Percentiles rank a stretch among this genome's conserved stretches.
phyloP scores from a whole-genome alignment of 805 yeast species.

The Naumovozyma castellii region DNA sequence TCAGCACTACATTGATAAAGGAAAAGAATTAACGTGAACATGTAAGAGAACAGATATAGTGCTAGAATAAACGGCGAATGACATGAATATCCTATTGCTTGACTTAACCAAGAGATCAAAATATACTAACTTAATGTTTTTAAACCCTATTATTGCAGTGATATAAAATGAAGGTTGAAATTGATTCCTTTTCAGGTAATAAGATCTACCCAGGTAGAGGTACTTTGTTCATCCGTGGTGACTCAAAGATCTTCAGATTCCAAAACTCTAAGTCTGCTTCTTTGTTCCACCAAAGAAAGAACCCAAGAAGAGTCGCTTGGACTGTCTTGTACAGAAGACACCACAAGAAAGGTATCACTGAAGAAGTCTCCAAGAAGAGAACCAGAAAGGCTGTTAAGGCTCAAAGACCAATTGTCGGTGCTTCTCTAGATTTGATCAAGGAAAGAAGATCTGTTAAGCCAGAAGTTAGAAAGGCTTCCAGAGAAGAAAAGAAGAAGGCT shows the following conservation, averaged over 20 bases:
- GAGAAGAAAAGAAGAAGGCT: constrained; percentile 77
- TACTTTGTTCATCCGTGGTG: constrained; percentile 97
- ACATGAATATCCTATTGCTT: no score
- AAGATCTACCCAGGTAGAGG: constrained; percentile 99
- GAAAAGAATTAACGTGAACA: no score
- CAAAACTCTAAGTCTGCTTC: constrained; percentile 95
- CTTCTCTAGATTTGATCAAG: constrained; percentile 94
- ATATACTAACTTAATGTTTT: no score
- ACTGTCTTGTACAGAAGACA: constrained; percentile 98
- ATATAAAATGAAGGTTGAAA: constrained; percentile 85
- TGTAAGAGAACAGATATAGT: no score
- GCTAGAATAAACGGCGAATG: no score
- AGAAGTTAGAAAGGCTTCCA: constrained; percentile 95
- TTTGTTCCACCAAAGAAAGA: constrained; percentile 98
- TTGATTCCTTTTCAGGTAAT: constrained; percentile 98
- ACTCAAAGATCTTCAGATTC: constrained; percentile 99
- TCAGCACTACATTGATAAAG: no score
- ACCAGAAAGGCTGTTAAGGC: constrained; percentile 94
- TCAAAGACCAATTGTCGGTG: constrained; percentile 99
- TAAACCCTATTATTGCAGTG: no score
- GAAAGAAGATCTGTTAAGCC: constrained; percentile 95
- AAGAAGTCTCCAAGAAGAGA: constrained; percentile 96
- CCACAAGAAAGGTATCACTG: constrained; percentile 99
- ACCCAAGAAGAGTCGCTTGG: constrained; percentile 99
- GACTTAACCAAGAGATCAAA: no score